A percentile compares a stretch with the other conserved stretches of the same genome.
Evolutionary conservation across 1,139 yeast genomes (phyloP).

Genomic region (Kurtzmaniella quercitrusa): DNA sequence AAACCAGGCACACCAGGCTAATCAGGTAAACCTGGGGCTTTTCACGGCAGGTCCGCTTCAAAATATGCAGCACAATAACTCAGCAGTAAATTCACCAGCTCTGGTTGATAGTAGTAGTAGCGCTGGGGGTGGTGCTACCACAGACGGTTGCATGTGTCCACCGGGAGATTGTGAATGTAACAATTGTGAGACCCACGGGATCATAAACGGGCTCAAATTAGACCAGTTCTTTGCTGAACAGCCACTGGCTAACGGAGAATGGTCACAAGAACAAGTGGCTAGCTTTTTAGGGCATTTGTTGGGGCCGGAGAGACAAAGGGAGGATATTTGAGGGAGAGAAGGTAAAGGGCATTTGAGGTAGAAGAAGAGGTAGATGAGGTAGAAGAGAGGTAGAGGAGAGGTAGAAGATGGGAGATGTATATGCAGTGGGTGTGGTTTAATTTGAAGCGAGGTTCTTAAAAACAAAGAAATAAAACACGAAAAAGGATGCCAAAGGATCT

Average conservation of each 20-base stretch:
- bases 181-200: slow-evolving; percentile 54
- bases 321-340: too few species aligned
- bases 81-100: slow-evolving; percentile 2
- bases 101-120: slow-evolving; percentile 7
- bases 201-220: slow-evolving; percentile 44
- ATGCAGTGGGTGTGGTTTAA: background rate
- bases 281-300: background rate
- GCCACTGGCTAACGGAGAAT: background rate
- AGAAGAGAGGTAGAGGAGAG: too few species aligned
- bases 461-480: too few species aligned
- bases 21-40: background rate
- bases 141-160: slow-evolving; percentile 38
- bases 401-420: too few species aligned
- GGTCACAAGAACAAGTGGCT: slow-evolving; percentile 1
- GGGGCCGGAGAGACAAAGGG: background rate
- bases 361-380: too few species aligned
- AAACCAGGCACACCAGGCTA: background rate
- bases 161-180: slow-evolving; percentile 46
- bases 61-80: background rate
- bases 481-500: too few species aligned
- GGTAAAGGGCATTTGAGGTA: background rate
- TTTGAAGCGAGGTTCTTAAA: too few species aligned
- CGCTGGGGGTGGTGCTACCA: background rate
- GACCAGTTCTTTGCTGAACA: slow-evolving; percentile 28
- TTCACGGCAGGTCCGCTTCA: background rate